phyloP scores from a whole-genome alignment of 495 filamentous ascomycete species.

The Aspergillus bertholletiae region DNA sequence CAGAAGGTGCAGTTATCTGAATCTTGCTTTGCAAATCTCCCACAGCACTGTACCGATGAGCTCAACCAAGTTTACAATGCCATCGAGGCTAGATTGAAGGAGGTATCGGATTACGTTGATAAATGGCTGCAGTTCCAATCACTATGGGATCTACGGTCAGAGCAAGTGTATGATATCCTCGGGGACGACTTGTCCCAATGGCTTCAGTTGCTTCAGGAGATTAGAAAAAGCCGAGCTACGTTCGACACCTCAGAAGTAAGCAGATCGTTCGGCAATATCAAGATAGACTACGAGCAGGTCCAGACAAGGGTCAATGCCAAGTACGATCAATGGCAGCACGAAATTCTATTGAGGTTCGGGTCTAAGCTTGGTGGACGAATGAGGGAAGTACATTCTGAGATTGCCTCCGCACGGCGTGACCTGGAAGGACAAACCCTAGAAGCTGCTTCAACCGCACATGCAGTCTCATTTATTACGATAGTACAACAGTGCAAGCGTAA shows the following conservation, averaged over 20 bases:
- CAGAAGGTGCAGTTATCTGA: conserved; percentile 57
- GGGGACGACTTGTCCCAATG: conserved; percentile 90
- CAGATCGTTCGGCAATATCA: conserved; percentile 86
- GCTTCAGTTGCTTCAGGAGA: conserved; percentile 92
- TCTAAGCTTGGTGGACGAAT: conserved; percentile 83
- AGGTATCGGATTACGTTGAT: conserved; percentile 80
- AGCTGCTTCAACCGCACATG: conserved; percentile 89
- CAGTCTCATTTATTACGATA: conserved; percentile 95
- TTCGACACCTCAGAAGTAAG: conserved; percentile 95
- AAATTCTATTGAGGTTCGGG: conserved; percentile 90
- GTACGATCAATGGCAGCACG: conserved; percentile 99
- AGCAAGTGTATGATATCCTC: conserved; percentile 86
- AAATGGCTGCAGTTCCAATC: conserved; percentile 99
- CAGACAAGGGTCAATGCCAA: conserved; percentile 97
- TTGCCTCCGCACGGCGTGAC: conserved; percentile 82
- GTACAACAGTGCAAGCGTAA: conserved; percentile 94
- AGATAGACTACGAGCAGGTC: conserved; percentile 96
- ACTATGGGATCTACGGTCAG: conserved; percentile 93
- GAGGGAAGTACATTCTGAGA: conserved; percentile 81
- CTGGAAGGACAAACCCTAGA: conserved; percentile 88
- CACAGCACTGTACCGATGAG: conserved; percentile 69
- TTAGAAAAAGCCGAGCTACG: conserved; percentile 85
- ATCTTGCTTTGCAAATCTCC: conserved; percentile 81
- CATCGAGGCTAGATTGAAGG: conserved; percentile 72
- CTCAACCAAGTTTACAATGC: conserved; percentile 74